A percentile compares a stretch with the other conserved stretches of the same genome.
phyloP scores from a whole-genome alignment of 2,329 filamentous ascomycete genomes.

The Curvularia sp. region DNA sequence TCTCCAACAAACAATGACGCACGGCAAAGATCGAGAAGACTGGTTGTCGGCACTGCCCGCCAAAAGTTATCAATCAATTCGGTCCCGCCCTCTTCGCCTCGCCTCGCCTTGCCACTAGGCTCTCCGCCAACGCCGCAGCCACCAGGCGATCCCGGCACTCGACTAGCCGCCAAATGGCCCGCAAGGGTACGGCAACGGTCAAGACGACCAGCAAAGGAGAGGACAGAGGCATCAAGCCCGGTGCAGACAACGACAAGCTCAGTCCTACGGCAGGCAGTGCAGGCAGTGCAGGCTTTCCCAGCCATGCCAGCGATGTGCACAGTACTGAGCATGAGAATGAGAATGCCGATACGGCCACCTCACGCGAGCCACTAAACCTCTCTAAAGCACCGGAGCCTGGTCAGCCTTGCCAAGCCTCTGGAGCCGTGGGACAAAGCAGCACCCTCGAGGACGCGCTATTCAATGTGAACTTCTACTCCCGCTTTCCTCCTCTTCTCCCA shows the following conservation, averaged over 20 bases:
- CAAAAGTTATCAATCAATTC: conserved; percentile 35
- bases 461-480: conserved; percentile 6
- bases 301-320: too few relatives aligned
- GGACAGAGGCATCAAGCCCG: conserved; percentile 23
- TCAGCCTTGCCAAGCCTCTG: conserved; percentile 32
- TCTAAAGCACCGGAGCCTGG: conserved; percentile 22
- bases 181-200: conserved; percentile 35
- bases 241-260: conserved; percentile 19
- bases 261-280: background rate
- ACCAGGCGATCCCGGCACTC: conserved; percentile 27
- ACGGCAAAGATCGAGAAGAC: conserved; percentile 18
- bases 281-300: too few relatives aligned
- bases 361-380: conserved; percentile 29
- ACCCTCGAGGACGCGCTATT: conserved; percentile 13
- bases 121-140: conserved; percentile 24
- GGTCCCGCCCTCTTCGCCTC: conserved; percentile 37
- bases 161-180: conserved; percentile 25
- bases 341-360: conserved; percentile 18
- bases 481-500: background rate
- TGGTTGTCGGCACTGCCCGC: conserved; percentile 19
- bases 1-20: conserved; percentile 17
- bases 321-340: conserved; percentile 13
- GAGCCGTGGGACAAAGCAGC: conserved; percentile 20
- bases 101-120: conserved; percentile 35
- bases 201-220: conserved; percentile 30